A percentile compares a stretch with the other conserved stretches of the same genome.
These are phyloP conservation scores for Cyathus striatus DNA, from an alignment of 768 basidiomycete species.

Conservation along the genomic window DNA sequence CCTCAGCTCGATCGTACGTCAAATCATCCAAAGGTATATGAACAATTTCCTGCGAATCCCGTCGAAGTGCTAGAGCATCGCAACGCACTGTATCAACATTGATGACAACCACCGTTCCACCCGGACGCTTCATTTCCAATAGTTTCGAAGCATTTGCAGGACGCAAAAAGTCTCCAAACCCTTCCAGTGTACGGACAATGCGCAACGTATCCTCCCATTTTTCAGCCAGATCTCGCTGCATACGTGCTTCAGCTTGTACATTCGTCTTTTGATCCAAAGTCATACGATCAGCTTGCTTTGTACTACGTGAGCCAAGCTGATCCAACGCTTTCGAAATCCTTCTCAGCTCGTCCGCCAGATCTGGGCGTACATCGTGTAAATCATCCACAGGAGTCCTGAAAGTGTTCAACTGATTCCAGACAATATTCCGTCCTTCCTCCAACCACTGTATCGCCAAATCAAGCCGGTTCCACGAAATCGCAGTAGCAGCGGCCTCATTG, in stretches of 20 bases:
- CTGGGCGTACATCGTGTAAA: constrained; percentile 3
- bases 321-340: constrained; percentile 7
- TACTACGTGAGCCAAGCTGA: constrained; percentile 3
- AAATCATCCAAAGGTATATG: neutral
- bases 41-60: neutral
- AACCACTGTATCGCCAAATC: constrained; percentile 15
- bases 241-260: constrained; percentile 2
- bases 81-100: constrained; percentile 4
- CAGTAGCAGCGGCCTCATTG: constrained; percentile 8
- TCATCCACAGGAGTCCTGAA: constrained; percentile 14
- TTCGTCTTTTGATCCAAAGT: constrained; percentile 4
- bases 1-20: neutral
- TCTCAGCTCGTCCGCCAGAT: constrained; percentile 5
- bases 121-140: constrained; percentile 5
- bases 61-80: neutral
- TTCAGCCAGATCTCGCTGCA: constrained; percentile 9
- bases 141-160: constrained; percentile 8
- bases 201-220: constrained; percentile 11
- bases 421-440: constrained; percentile 16
- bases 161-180: constrained; percentile 13
- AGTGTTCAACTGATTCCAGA: constrained; percentile 13
- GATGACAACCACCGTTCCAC: constrained; percentile 10
- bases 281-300: neutral
- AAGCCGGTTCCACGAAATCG: constrained; percentile 3
- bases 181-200: constrained; percentile 7